Conservation (phyloP, 805 yeast species). For the Zygoascus ofunaensis region DNA sequence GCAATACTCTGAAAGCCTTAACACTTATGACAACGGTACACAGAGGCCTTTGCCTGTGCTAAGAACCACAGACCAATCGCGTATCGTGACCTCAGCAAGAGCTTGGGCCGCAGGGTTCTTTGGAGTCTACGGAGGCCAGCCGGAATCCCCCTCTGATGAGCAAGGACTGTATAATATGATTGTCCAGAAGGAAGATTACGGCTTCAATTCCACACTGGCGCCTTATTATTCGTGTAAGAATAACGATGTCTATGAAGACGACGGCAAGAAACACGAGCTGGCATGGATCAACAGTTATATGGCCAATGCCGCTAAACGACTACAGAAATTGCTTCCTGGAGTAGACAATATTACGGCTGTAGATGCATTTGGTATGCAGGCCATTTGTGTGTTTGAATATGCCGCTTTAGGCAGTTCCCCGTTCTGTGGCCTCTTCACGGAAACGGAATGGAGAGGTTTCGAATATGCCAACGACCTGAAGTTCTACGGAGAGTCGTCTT, state of each 20-base stretch:
- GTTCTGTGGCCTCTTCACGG: conserved; percentile 60
- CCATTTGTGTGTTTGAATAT: conserved; percentile 66
- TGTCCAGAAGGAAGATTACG: conserved; percentile 25
- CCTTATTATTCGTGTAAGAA: conserved; percentile 31
- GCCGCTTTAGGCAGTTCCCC: conserved; percentile 59
- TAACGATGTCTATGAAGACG: conserved; percentile 17
- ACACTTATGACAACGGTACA: conserved; percentile 27
- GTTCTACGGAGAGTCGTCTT: conserved; percentile 54
- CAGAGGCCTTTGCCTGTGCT: conserved; percentile 27
- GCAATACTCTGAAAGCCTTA: conserved; percentile 24
- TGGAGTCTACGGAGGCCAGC: conserved; percentile 30
- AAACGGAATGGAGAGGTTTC: conserved; percentile 53
- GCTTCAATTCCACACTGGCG: conserved; percentile 32
- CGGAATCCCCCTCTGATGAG: conserved; percentile 21
- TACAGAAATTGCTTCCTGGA: conserved; percentile 39
- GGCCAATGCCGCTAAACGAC: conserved; percentile 45
- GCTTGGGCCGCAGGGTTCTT: conserved; percentile 39
- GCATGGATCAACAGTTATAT: conserved; percentile 39
- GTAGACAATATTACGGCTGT: conserved; percentile 37
- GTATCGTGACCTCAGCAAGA: conserved; percentile 32
- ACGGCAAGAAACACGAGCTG: conserved; percentile 22
- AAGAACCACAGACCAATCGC: conserved; percentile 32
- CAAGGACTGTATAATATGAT: conserved; percentile 27
- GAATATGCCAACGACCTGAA: conserved; percentile 52
- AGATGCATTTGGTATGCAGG: conserved; percentile 47